phyloP scores from a whole-genome alignment of 2,329 filamentous ascomycete species.

The Diaporthe vexans region DNA sequence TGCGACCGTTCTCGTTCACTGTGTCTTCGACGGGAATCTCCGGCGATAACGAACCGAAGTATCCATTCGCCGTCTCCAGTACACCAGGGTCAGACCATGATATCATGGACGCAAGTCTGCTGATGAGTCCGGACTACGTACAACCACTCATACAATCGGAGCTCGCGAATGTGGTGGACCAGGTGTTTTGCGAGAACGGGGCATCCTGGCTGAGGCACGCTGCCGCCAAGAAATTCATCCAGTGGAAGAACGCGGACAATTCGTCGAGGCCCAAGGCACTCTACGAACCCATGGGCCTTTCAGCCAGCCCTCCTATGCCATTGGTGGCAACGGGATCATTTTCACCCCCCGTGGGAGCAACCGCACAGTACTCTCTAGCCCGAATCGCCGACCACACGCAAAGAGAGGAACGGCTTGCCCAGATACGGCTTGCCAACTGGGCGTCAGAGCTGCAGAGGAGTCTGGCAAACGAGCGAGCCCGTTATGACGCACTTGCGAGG shows the following conservation, averaged over 20 bases:
- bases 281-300: constrained; percentile 52
- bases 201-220: constrained; percentile 86
- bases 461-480: constrained; percentile 78
- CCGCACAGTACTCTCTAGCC: constrained; percentile 70
- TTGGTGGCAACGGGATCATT: constrained; percentile 40
- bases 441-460: constrained; percentile 84
- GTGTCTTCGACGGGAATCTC: constrained; percentile 48
- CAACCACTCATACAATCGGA: constrained; percentile 85
- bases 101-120: constrained; percentile 89
- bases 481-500: constrained; percentile 74
- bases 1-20: constrained; percentile 78
- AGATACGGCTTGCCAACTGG: constrained; percentile 83
- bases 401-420: constrained; percentile 52
- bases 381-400: constrained; percentile 64
- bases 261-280: constrained; percentile 51
- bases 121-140: constrained; percentile 94
- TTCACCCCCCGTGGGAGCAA: constrained; percentile 47
- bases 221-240: constrained; percentile 84
- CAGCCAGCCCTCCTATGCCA: constrained; percentile 39
- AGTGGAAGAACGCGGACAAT: constrained; percentile 68
- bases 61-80: constrained; percentile 84
- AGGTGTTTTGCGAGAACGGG: constrained; percentile 83
- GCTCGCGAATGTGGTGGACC: constrained; percentile 76
- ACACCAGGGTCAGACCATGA: constrained; percentile 79
- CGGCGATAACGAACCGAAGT: constrained; percentile 49